A percentile compares a stretch with the other conserved stretches of the same genome.
Evolutionary conservation across 352 stramenopile species (phyloP).

Genomic region (Plasmopara viticola): DNA sequence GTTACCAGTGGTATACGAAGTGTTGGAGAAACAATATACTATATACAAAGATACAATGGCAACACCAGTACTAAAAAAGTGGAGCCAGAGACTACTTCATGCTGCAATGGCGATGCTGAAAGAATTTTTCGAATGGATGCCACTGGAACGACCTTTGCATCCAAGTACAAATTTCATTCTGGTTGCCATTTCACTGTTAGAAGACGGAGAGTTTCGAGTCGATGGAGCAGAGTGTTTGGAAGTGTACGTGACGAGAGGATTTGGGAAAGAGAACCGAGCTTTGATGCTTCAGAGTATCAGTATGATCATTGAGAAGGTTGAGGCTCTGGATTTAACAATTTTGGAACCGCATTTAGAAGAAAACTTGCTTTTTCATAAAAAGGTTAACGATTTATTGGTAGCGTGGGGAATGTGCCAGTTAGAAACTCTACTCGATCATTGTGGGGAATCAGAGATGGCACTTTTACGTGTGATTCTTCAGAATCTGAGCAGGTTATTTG

Average conservation of each 20-base stretch:
- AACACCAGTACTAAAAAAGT: conserved; percentile 14
- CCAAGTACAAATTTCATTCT: conserved; percentile 54
- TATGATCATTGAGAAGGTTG: conserved; percentile 54
- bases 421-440: conserved; percentile 45
- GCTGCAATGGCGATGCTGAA: conserved; percentile 65
- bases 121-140: conserved; percentile 82
- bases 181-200: conserved; percentile 53
- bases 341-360: conserved; percentile 39
- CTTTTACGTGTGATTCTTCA: conserved; percentile 40
- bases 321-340: conserved; percentile 34
- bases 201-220: conserved; percentile 45
- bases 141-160: conserved; percentile 50
- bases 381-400: conserved; percentile 71
- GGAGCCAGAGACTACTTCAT: conserved; percentile 52
- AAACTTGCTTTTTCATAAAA: conserved; percentile 62
- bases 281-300: conserved; percentile 59
- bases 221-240: conserved; percentile 62
- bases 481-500: conserved; percentile 50
- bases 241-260: conserved; percentile 57
- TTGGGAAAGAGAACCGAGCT: conserved; percentile 59
- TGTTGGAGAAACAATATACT: conserved; percentile 68
- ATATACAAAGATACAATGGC: conserved; percentile 26
- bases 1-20: conserved; percentile 62
- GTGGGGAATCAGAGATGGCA: conserved; percentile 37
- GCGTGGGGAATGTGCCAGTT: conserved; percentile 64